Base-by-base conservation (phyloP, 2,329 filamentous ascomycete genomes). In the Cercospora zeina region DNA sequence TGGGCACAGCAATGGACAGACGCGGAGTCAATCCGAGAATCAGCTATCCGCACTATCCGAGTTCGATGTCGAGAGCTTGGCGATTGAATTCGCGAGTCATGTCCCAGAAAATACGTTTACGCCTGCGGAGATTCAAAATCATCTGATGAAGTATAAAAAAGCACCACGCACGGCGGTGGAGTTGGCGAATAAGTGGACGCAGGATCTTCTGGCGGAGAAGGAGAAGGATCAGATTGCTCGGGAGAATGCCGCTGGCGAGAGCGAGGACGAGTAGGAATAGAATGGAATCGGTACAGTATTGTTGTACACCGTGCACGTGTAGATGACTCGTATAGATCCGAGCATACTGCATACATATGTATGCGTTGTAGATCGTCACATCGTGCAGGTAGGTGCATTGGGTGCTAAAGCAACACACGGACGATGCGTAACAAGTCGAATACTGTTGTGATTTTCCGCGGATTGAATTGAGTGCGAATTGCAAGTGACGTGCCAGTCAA, bases 111-210 rank as follows among this genome's bases (percentile, higher is more conserved):
- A 74, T 21, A 76, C 67, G 6, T 82, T 84, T 61, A 80, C 79
- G 11, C 82, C 81, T 0, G 81, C 82, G 3, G 80, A 84, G 69
- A 76, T 84, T 33, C 81, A 84, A 68, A 81, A 80, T 11, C 82
- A 81, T 64, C 72, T 85, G 36, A 75, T 85, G 58, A 77, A 76
- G 62, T 72, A 79, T 61, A 82, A 82, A 73, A 81, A 80, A 61
- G 77, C 79, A 55, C 81, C 82, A 3, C 64, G 67, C 13, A 70
- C 75, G 55, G 81, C 82, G 21, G 65, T 83, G 33, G 73, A 73
- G 31, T 73, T 77, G 63, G 76, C 80, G 4, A 72, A 67, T n/a
- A 67, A 59, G 51, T 85, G 81, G 81, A 70, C 70, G 58, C 71
- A 75, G 33, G 70, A 67, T n/a, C 63, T 76, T 62, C 51, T 69